Base-by-base conservation (phyloP, 768 basidiomycete species). In the Pleurotus cornucopiae region DNA sequence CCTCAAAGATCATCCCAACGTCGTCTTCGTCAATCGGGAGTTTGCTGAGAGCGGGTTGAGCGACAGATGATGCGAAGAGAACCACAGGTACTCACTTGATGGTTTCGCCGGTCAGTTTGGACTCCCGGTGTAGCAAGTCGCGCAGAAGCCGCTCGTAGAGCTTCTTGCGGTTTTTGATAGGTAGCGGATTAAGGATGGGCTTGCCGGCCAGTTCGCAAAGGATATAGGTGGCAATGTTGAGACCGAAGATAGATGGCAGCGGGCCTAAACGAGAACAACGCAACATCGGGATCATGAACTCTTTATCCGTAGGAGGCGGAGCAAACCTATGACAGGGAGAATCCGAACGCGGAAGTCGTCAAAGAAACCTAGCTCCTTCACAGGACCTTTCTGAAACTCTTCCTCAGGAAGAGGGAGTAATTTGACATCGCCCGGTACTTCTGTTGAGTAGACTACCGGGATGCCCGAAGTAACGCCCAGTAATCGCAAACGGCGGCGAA, bases 271-370 rank as follows among this genome's bases (percentile, higher is more conserved):
- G n/a, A 21, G 21, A 34, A 2, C 9, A 34, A 11, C 11, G 30
- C 9, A 34, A 34, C 7, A 34, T 34, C 30, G 30, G 11, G 30
- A 34, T 34, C 30, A 34, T 25, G 9, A 18, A 39, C 6, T 25
- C 23, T 54, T 39, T 45, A 34, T 54, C 12, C 41, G 38, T 34
- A 46, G 41, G n/a, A 47, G 25, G 41, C 1, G 26, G 46, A 52
- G 34, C 80, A 5, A 51, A 86, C 89, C 93, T 2, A 98, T 78
- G 4, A 98, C 96, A 25, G 96, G 96, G 9, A 98, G 68, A 61
- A 98, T 96, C 38, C 96, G 82, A 9, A 98, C 91, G 26, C 96
- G 77, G 73, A 98, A 98, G 67, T 97, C 91, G 64, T 94, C 90
- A 57, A 98, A 89, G 5, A 88, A 87, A 14, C 89, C 85, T 5